Base-by-base conservation (phyloP, 2,329 filamentous ascomycete species). In the Trichoderma sp. region DNA sequence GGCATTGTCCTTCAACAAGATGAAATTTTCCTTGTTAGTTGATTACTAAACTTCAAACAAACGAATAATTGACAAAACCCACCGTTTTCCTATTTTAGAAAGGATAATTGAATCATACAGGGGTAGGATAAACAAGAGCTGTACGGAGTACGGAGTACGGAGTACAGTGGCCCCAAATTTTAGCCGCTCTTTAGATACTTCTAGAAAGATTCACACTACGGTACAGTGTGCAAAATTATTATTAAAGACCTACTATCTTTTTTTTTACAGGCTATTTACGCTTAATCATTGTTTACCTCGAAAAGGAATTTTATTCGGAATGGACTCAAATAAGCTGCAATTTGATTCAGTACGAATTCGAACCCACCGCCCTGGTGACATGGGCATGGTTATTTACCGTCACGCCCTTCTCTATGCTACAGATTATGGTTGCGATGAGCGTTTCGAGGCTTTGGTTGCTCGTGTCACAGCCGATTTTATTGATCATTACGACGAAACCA, bases 401-500 rank as follows among this genome's bases (percentile, higher is more conserved):
- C 50, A 55, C 20, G 50, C 9, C 50, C n/a, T 55, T 26, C 20
- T 55, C 50, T 55, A 55, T 26, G 50, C 50, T 15, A 11, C 20
- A 55, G 50, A 55, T 26, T 55, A 55, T 15, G 13, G 26, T 26
- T 55, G 50, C 12, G 50, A 55, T 26, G 50, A 55, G 26, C 50
- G 23, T 15, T 55, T 55, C 26, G 50, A 55, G 26, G 50, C 50
- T 20, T 4, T 55, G 6, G 50, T 55, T 55, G 50, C 50, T 26
- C 20, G 26, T 15, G 26, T 55, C n/a, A 26, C 50, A 23, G 50
- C 50, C 4, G 50, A 47, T 12, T 50, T 71, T 62, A 59, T 79
- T 76, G 9, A 77, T 75, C 65, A 55, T 26, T 55, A 55, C n/a
- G 20, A 55, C 26, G 20, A 23, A 26, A 26, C 20, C 26, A 23